Conservation (phyloP, 441 rosid species). For the Bruguiera hainesii region DNA sequence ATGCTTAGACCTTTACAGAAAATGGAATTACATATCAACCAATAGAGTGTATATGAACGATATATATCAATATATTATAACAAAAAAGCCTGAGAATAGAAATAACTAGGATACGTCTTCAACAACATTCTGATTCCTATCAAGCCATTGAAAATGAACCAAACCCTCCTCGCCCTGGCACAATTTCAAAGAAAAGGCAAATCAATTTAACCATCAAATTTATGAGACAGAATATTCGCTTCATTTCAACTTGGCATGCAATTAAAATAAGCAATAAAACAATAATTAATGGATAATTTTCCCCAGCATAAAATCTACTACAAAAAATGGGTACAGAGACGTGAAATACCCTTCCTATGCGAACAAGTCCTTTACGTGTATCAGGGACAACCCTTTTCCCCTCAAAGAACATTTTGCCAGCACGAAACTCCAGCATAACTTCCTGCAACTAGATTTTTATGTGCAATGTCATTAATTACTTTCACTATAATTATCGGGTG, state of each 20-base stretch:
- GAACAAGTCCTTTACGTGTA: slow-evolving; percentile 81
- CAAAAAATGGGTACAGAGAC: background rate
- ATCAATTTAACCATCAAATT: background rate
- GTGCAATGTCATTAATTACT: background rate
- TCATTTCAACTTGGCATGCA: too few relatives aligned
- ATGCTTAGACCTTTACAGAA: background rate
- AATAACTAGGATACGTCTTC: slow-evolving; percentile 78
- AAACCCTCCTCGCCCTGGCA: slow-evolving; percentile 86
- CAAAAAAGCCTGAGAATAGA: background rate
- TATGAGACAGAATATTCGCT: too few relatives aligned
- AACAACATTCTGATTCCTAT: slow-evolving; percentile 54
- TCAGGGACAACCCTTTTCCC: slow-evolving; percentile 82
- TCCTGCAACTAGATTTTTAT: slow-evolving; percentile 33
- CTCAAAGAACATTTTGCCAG: slow-evolving; percentile 85
- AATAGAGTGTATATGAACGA: too few relatives aligned
- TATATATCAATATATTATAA: background rate
- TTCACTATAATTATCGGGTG: background rate
- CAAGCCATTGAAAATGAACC: slow-evolving; percentile 92
- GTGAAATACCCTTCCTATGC: slow-evolving; percentile 60
- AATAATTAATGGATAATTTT: background rate
- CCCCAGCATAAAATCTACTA: background rate
- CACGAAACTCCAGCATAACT: slow-evolving; percentile 85
- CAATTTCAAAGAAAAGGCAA: background rate
- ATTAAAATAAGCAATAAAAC: background rate
- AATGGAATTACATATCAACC: too few relatives aligned